These are phyloP conservation scores for Citrus mangshanensis DNA, from an alignment of 345 rosid species.

Conservation along the genomic window DNA sequence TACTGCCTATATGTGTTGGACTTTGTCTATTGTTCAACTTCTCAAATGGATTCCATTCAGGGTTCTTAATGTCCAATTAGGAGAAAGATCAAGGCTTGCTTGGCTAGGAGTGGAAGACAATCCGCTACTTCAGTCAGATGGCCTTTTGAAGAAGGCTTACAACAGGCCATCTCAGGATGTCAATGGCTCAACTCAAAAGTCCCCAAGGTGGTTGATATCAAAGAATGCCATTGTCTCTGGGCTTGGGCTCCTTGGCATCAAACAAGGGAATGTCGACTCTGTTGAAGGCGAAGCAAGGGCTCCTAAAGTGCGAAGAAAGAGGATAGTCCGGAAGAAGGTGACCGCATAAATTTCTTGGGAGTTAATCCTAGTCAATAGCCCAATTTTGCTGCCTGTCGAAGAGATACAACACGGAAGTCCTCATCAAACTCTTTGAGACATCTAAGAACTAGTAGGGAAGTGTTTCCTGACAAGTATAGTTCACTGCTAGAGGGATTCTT, in stretches of 20 bases:
- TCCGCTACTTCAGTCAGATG: slow-evolving; percentile 70
- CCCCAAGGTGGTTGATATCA: slow-evolving; percentile 80
- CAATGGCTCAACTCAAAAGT: slow-evolving; percentile 40
- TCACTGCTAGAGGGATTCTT: too few relatives aligned
- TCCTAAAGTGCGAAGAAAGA: slow-evolving; percentile 71
- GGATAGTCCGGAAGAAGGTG: slow-evolving; percentile 78
- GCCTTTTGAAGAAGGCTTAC: slow-evolving; percentile 58
- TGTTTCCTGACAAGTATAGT: neutral
- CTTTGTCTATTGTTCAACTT: neutral
- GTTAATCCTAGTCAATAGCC: neutral
- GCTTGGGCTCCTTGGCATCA: slow-evolving; percentile 72
- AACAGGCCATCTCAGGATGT: slow-evolving; percentile 51
- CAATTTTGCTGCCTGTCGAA: slow-evolving; percentile 23
- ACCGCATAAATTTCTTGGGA: slow-evolving; percentile 22
- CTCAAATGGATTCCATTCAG: slow-evolving; percentile 32
- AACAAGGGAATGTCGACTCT: slow-evolving; percentile 45
- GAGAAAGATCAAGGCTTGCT: slow-evolving; percentile 71
- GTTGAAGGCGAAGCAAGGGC: slow-evolving; percentile 40
- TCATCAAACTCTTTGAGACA: neutral
- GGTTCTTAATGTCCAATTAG: slow-evolving; percentile 63
- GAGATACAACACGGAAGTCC: neutral
- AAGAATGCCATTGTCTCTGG: slow-evolving; percentile 75
- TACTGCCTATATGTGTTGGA: neutral
- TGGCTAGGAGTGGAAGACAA: slow-evolving; percentile 91
- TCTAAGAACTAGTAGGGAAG: neutral